Percentiles rank a stretch among this genome's conserved stretches.
Evolutionary conservation across 345 rosid species (phyloP).

Genomic region (Theobroma cacao): DNA sequence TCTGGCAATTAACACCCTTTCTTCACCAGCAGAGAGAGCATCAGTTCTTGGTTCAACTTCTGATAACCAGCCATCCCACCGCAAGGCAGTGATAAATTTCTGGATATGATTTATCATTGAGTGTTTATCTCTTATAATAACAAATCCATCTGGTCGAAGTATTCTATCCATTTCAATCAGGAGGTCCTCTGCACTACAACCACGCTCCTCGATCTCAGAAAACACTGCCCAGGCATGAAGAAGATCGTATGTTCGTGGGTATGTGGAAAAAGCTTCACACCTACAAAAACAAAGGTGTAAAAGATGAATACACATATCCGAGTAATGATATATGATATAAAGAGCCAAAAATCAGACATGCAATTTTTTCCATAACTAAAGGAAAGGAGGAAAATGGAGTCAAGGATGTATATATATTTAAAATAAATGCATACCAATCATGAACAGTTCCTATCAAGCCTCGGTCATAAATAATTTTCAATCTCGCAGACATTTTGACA

Average conservation of each 20-base stretch:
- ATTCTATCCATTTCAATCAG: slow-evolving; percentile 90
- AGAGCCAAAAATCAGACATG: not conserved
- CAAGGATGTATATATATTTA: not conserved
- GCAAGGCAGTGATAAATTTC: slow-evolving; percentile 55
- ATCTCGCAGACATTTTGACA: slow-evolving; percentile 49
- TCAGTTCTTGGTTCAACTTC: slow-evolving; percentile 75
- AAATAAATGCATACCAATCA: slow-evolving; percentile 61
- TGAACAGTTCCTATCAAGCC: slow-evolving; percentile 96
- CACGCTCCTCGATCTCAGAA: slow-evolving; percentile 54
- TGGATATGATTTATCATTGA: slow-evolving; percentile 50
- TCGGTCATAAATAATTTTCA: slow-evolving; percentile 89
- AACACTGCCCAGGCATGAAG: slow-evolving; percentile 74
- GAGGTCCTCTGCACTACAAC: slow-evolving; percentile 76
- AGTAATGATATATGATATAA: not conserved
- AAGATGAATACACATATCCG: not conserved
- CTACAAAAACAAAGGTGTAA: slow-evolving; percentile 32
- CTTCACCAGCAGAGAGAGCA: slow-evolving; percentile 58
- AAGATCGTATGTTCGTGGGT: slow-evolving; percentile 92
- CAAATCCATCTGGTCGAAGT: slow-evolving; percentile 79
- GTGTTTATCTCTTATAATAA: slow-evolving; percentile 78
- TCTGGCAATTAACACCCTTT: slow-evolving; percentile 73
- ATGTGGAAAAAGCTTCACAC: slow-evolving; percentile 95
- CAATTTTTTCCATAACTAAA: not conserved
- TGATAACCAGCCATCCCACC: slow-evolving; percentile 84
- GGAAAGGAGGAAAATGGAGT: not conserved